These are phyloP conservation scores for Populus pruinosa DNA, from an alignment of 345 rosid species.

Conservation along the genomic window DNA sequence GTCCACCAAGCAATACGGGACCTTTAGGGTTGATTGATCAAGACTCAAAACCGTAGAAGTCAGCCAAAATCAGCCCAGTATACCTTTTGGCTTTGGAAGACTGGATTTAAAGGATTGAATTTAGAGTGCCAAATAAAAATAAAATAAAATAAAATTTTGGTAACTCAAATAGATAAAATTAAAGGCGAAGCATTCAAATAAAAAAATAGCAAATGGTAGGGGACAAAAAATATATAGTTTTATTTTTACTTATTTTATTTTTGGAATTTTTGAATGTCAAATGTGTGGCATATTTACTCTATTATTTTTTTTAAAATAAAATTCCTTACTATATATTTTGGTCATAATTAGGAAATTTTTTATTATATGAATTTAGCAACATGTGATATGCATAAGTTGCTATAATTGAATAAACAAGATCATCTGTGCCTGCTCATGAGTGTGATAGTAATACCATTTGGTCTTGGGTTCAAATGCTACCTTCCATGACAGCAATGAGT, in stretches of 20 bases:
- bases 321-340: too few species aligned
- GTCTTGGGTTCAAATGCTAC: not conserved
- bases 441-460: not conserved
- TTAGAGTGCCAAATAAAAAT: not conserved
- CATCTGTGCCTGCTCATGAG: not conserved
- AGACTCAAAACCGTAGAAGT: too few species aligned
- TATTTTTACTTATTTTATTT: too few species aligned
- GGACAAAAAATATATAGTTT: too few species aligned
- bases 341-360: not conserved
- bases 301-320: too few species aligned
- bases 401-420: not conserved
- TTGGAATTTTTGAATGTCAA: not conserved
- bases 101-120: not conserved
- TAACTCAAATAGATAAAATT: too few species aligned
- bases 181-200: too few species aligned
- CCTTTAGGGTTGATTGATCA: too few species aligned
- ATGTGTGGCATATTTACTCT: not conserved
- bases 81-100: not conserved
- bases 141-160: too few species aligned
- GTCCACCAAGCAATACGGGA: not conserved
- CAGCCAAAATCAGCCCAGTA: too few species aligned
- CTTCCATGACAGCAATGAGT: not conserved
- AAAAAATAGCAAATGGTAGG: too few species aligned
- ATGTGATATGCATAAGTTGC: not conserved
- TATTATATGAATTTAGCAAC: not conserved